Conservation (phyloP, 2,329 filamentous ascomycete genomes). For the Botrytis fabae region DNA sequence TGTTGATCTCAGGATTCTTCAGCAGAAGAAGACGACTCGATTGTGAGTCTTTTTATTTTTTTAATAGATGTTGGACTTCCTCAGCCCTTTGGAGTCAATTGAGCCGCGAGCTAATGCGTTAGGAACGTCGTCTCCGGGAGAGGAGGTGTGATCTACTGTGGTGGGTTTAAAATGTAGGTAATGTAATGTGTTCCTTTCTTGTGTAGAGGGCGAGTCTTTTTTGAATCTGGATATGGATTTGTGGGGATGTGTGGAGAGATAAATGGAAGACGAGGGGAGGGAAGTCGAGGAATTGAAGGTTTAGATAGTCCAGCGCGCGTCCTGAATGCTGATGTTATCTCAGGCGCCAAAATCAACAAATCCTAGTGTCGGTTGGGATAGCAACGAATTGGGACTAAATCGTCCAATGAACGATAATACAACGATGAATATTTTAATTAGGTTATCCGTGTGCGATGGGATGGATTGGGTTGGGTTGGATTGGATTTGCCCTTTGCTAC, state of each 20-base stretch:
- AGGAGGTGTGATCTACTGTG: constrained; percentile 12
- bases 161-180: background rate
- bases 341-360: constrained; percentile 24
- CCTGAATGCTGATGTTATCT: constrained; percentile 19
- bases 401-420: constrained; percentile 3
- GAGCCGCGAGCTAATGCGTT: constrained; percentile 4
- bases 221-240: background rate
- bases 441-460: background rate
- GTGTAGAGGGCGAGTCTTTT: background rate
- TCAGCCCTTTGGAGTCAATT: constrained; percentile 32
- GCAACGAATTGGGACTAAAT: constrained; percentile 1
- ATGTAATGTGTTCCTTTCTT: background rate
- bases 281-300: constrained; percentile 12
- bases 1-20: constrained; percentile 47
- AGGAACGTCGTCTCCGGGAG: constrained; percentile 15
- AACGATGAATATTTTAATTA: background rate
- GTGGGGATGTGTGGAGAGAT: constrained; percentile 22
- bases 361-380: constrained; percentile 4
- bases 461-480: background rate
- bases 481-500: background rate
- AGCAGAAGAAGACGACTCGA: constrained; percentile 47
- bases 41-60: constrained; percentile 32
- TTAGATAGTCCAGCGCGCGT: constrained; percentile 18
- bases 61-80: constrained; percentile 32
- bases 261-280: background rate